phyloP scores from a whole-genome alignment of 2,329 filamentous ascomycete species.

The Fusarium tanahbumbuense region DNA sequence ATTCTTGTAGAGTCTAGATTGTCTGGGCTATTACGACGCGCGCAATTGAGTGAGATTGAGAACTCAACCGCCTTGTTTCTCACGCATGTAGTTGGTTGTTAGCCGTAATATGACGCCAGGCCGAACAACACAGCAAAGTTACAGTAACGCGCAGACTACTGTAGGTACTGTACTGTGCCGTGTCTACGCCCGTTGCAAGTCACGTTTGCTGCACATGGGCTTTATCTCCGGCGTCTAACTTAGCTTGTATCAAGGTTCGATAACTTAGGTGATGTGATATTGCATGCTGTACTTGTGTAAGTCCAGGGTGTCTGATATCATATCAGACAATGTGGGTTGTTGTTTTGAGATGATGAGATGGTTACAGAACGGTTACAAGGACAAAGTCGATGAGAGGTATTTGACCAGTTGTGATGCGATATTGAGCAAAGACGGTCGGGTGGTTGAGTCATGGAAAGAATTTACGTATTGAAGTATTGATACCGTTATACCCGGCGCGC shows the following conservation, averaged over 20 bases:
- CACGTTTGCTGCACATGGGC: slow-evolving; percentile 30
- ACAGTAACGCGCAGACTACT: not conserved
- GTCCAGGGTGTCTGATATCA: not conserved
- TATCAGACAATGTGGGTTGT: not conserved
- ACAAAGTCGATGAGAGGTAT: not conserved
- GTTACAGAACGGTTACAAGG: not conserved
- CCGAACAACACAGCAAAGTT: not conserved
- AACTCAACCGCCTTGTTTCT: slow-evolving; percentile 23
- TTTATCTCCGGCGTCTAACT: slow-evolving; percentile 27
- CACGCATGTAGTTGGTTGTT: slow-evolving; percentile 5
- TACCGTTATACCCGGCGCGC: slow-evolving; percentile 32
- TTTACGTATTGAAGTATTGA: slow-evolving; percentile 22
- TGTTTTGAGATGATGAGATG: not conserved
- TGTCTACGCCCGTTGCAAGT: slow-evolving; percentile 23
- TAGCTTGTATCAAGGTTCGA: slow-evolving; percentile 11
- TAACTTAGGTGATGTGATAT: not conserved
- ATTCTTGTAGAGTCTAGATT: not conserved
- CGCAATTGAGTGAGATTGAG: not conserved
- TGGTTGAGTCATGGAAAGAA: slow-evolving; percentile 10
- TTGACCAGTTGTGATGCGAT: slow-evolving; percentile 13
- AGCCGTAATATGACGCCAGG: not conserved
- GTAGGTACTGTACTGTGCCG: not conserved
- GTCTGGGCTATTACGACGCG: not conserved
- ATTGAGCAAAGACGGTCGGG: slow-evolving; percentile 7
- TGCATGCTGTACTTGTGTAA: not conserved